Conservation (phyloP, 2,329 filamentous ascomycete species). For the Ophiostoma australiae region DNA sequence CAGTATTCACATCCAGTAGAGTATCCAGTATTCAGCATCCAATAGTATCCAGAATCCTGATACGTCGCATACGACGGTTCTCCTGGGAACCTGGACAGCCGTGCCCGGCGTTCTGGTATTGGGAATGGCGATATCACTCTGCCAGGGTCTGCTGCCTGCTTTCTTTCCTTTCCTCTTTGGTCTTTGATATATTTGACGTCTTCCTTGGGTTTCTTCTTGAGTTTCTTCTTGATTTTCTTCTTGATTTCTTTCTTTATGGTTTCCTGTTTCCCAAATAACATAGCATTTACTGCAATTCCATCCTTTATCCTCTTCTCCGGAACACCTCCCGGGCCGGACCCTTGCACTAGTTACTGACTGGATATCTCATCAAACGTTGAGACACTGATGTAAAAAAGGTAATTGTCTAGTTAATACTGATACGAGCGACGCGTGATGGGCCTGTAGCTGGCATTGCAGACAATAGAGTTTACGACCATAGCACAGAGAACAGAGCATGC, state of each 20-base stretch:
- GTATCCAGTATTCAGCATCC: too few species aligned
- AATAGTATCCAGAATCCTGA: neutral
- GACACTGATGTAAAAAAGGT: neutral
- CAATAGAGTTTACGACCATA: too few species aligned
- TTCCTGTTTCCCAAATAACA: too few species aligned
- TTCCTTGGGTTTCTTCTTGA: neutral
- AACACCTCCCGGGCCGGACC: slow-evolving; percentile 10
- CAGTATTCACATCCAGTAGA: neutral
- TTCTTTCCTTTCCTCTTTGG: neutral
- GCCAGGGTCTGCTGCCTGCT: neutral
- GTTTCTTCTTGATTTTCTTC: neutral
- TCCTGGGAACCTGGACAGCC: neutral
- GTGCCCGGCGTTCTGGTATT: slow-evolving; percentile 4
- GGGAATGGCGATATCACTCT: slow-evolving; percentile 1
- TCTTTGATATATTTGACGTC: neutral
- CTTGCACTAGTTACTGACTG: slow-evolving; percentile 4
- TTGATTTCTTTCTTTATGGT: neutral
- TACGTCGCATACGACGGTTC: neutral
- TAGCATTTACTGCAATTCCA: neutral
- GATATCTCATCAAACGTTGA: neutral
- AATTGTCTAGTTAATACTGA: too few species aligned
- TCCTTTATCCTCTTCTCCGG: neutral
- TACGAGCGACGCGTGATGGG: too few species aligned
- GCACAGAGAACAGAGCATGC: too few species aligned
- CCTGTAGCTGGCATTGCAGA: too few species aligned